Base-by-base conservation (phyloP, 2,329 filamentous ascomycete genomes). In the Shiraia sp. region DNA sequence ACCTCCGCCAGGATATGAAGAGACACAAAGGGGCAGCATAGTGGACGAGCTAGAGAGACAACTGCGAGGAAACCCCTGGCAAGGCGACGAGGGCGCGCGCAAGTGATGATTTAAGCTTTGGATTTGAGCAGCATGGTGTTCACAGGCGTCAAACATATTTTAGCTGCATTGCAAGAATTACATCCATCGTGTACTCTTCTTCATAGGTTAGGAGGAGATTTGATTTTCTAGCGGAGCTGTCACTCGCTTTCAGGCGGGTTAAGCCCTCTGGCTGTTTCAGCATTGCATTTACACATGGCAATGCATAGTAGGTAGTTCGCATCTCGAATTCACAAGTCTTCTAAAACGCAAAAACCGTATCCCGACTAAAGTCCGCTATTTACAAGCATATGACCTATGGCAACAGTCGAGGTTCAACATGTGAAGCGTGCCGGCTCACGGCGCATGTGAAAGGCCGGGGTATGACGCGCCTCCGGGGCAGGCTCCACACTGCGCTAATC, bases 1-100 rank as follows among this genome's bases (percentile, higher is more conserved):
- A 64, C 90, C 91, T 4, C 92, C 92, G 33, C 92, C 92, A 35
- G 88, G 84, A 25, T 97, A 97, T 63, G 90, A 96, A 60, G 90
- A 96, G 68, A 88, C 88, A 19, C 92, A 96, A 69, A 83, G 90
- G 63, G 82, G 88, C 55, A 87, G 86, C 46, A 78, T 91, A 52
- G 85, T 86, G 32, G 80, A 87, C 47, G 88, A 88, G 54, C 76
- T 88, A 30, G 87, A 92, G 62, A 60, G 72, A 49, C 61, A 69
- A 46, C 51, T 71, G 43, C 62, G 69, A 45, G 50, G 19, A 22
- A 22, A 53, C 13, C 40, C 48, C 12, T 46, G 46, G 53, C 50
- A 36, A 26, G 50, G 44, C 27, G 48, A 44, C 33, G 37, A 45
- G 30, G 25, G 35, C 19, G 45, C 4, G 19, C 19, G 19, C 4